Evolutionary conservation across 805 yeast genomes (phyloP).

Genomic region (Saturnispora saitoi): DNA sequence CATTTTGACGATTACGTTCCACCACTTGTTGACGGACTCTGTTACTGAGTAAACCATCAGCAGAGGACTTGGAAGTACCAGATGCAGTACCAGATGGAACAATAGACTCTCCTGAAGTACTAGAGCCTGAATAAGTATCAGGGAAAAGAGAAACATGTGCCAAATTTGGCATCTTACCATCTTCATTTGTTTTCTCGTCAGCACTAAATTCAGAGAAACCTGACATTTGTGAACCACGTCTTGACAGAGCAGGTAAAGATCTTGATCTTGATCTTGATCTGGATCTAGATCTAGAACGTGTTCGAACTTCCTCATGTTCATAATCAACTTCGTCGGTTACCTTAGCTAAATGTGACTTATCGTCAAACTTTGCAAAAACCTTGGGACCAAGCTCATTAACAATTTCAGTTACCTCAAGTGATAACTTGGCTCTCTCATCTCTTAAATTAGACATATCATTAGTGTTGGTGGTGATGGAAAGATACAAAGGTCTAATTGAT

Average conservation of each 20-base stretch:
- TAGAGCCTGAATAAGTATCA: slow-evolving; percentile 10
- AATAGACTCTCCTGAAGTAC: not conserved
- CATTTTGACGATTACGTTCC: slow-evolving; percentile 18
- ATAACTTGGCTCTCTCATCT: slow-evolving; percentile 49
- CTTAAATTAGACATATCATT: slow-evolving; percentile 48
- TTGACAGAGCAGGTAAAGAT: slow-evolving; percentile 11
- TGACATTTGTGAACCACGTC: slow-evolving; percentile 20
- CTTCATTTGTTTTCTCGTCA: slow-evolving; percentile 11
- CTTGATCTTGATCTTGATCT: slow-evolving; percentile 13
- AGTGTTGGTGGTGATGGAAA: slow-evolving; percentile 47
- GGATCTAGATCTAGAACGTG: slow-evolving; percentile 17
- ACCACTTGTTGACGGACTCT: slow-evolving; percentile 22
- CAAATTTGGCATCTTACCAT: slow-evolving; percentile 21
- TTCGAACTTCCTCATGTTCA: slow-evolving; percentile 19
- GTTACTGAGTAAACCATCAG: slow-evolving; percentile 8
- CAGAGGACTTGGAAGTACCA: slow-evolving; percentile 1
- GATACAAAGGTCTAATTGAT: slow-evolving; percentile 68
- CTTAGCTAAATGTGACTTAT: slow-evolving; percentile 13
- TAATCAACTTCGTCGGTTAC: slow-evolving; percentile 16
- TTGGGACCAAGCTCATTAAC: slow-evolving; percentile 79
- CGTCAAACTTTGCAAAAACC: slow-evolving; percentile 70
- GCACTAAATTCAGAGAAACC: slow-evolving; percentile 21
- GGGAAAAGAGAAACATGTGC: slow-evolving; percentile 29
- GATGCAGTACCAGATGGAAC: not conserved
- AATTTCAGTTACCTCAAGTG: slow-evolving; percentile 67